Evolutionary conservation across 768 basidiomycete genomes (phyloP).

Genomic region (Pseudohyphozyma bogoriensis): DNA sequence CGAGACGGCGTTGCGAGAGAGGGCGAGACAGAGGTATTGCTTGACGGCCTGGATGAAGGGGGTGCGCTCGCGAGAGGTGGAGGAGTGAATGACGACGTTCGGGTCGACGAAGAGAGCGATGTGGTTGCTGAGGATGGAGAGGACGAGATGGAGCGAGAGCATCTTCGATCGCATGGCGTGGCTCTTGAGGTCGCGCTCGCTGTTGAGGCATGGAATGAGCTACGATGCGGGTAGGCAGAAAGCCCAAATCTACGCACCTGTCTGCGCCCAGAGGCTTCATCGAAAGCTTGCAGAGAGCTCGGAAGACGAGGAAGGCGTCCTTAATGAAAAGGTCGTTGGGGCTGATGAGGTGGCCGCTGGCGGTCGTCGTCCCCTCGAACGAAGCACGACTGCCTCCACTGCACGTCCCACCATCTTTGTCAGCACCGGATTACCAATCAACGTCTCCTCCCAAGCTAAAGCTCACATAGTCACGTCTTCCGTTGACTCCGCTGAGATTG

Average conservation of each 20-base stretch:
- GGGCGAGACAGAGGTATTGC: slow-evolving; percentile 83
- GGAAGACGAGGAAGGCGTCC: slow-evolving; percentile 94
- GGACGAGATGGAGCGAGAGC: slow-evolving; percentile 82
- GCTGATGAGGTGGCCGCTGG: slow-evolving; percentile 15
- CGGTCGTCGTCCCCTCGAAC: slow-evolving; percentile 1
- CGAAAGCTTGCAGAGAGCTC: slow-evolving; percentile 90
- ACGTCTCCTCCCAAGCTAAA: no score
- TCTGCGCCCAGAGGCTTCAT: slow-evolving; percentile 94
- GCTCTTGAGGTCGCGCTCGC: slow-evolving; percentile 90
- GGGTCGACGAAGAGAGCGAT: slow-evolving; percentile 83
- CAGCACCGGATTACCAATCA: background rate
- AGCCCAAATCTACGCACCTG: slow-evolving; percentile 49
- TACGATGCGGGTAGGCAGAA: background rate
- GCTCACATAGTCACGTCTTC: slow-evolving; percentile 23
- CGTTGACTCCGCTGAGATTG: background rate
- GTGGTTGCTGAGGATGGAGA: slow-evolving; percentile 83
- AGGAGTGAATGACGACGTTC: slow-evolving; percentile 80
- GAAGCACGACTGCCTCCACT: no score
- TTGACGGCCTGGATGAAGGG: slow-evolving; percentile 87
- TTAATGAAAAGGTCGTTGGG: slow-evolving; percentile 87
- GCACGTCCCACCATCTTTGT: background rate
- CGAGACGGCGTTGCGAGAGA: slow-evolving; percentile 91
- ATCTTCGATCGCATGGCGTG: slow-evolving; percentile 96
- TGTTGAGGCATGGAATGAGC: slow-evolving; percentile 36
- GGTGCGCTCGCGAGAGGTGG: slow-evolving; percentile 73